Evolutionary conservation across 2,329 filamentous ascomycete genomes (phyloP), one percentile per base, ranked within the genome.

Genomic region (Exophiala calicioides): DNA sequence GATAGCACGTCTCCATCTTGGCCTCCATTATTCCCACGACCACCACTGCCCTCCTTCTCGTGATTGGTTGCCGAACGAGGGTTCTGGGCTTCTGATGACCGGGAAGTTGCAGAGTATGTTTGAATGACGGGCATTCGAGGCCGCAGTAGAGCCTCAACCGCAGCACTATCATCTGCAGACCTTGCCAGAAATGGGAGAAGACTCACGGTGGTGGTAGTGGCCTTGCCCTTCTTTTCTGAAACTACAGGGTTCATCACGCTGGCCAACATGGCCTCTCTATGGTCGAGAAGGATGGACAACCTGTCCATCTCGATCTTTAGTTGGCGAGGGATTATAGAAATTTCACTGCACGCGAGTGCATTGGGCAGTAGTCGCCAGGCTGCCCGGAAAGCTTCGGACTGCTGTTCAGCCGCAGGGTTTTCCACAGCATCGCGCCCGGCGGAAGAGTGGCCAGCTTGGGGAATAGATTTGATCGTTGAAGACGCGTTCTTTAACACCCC

Each of bases 231-330:
- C n/a, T n/a, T 76, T 60, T 79, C 72, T 60, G 82, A 73, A 53
- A 81, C 70, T 65, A 83, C 80, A 1, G 89, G 88, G 65, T 93
- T 89, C 49, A 96, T 72, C 9, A 94, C 82, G 64, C 88, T 91
- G 4, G 89, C 82, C 8, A 93, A 62, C 78, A 96, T 87, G 31
- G 86, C 85, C 23, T 83, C 74, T 61, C 82, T 83, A 64, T 84
- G 77, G 49, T 77, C 75, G 4, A 76, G 79, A 16, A 95, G 70
- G 45, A 95, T 85, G 15, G 88, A 86, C 2, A 87, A 88, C 55
- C 87, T 85, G 61, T 96, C 89, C 53, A 95, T 75, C 37, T 88
- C 80, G 8, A 83, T 79, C 41, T 91, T 36, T 13, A 30, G 34
- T 16, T 47, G 42, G 5, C 38, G 31, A n/a, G 85, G 79, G 27